These are phyloP conservation scores for Boeremia exigua DNA, from an alignment of 2,329 filamentous ascomycete species.

Conservation along the genomic window DNA sequence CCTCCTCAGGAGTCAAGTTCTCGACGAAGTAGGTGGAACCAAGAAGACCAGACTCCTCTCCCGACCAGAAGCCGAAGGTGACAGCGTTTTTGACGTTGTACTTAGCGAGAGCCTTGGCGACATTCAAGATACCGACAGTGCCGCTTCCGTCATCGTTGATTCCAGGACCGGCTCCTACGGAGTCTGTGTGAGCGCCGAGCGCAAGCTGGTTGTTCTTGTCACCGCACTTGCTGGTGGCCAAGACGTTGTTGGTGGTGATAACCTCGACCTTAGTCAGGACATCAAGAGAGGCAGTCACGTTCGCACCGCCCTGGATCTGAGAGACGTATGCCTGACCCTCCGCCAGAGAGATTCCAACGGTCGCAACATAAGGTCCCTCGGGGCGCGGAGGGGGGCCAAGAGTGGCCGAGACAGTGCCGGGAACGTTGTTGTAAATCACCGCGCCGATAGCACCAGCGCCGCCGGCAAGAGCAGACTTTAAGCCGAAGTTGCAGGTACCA, in stretches of 20 bases:
- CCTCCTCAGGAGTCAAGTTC: constrained; percentile 31
- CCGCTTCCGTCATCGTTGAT: constrained; percentile 52
- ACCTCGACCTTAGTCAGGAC: constrained; percentile 56
- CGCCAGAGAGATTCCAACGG: constrained; percentile 68
- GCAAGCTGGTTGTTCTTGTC: constrained; percentile 45
- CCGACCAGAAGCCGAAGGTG: constrained; percentile 49
- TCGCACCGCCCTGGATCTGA: constrained; percentile 56
- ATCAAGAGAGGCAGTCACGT: constrained; percentile 47
- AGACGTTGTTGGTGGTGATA: constrained; percentile 53
- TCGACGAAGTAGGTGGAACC: constrained; percentile 46
- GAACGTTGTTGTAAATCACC: constrained; percentile 75
- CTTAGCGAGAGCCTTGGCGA: constrained; percentile 46
- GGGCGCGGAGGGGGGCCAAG: constrained; percentile 66
- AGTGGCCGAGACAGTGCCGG: constrained; percentile 65
- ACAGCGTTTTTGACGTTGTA: constrained; percentile 52
- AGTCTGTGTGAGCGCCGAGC: constrained; percentile 49
- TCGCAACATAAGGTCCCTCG: constrained; percentile 65
- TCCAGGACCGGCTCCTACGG: constrained; percentile 45
- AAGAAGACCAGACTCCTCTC: constrained; percentile 47
- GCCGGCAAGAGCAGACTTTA: constrained; percentile 72
- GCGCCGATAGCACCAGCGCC: constrained; percentile 73
- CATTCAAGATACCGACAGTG: constrained; percentile 45
- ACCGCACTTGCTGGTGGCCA: constrained; percentile 47
- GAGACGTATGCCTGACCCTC: constrained; percentile 64
- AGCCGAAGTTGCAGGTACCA: constrained; percentile 73